Evolutionary conservation across 768 basidiomycete genomes (phyloP).

Genomic region (Chalciporus chontae): DNA sequence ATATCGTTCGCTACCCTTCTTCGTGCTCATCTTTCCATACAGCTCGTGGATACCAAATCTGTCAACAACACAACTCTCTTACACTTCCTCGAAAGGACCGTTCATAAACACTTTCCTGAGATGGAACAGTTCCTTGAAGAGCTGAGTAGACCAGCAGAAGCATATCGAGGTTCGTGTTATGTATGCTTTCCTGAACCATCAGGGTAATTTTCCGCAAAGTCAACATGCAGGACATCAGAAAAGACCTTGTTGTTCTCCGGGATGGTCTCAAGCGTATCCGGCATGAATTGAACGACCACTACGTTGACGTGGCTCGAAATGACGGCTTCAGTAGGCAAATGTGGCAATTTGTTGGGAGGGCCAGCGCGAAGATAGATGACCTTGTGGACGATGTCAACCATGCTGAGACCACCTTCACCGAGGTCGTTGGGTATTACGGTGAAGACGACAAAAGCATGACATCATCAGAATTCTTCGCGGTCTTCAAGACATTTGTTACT

Average conservation of each 20-base stretch:
- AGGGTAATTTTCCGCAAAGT: slow-evolving; percentile 43
- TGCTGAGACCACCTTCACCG: slow-evolving; percentile 78
- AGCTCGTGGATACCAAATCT: slow-evolving; percentile 98
- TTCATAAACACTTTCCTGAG: slow-evolving; percentile 81
- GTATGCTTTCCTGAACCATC: not conserved
- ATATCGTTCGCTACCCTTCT: not conserved
- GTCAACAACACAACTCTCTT: slow-evolving; percentile 90
- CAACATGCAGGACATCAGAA: slow-evolving; percentile 82
- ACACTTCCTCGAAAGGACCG: slow-evolving; percentile 89
- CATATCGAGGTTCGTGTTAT: slow-evolving; percentile 72
- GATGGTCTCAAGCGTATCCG: slow-evolving; percentile 78
- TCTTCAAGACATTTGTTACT: slow-evolving; percentile 95
- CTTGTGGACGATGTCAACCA: slow-evolving; percentile 83
- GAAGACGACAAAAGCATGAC: slow-evolving; percentile 87
- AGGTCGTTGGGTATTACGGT: slow-evolving; percentile 88
- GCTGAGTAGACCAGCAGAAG: slow-evolving; percentile 84
- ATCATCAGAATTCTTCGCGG: slow-evolving; percentile 90
- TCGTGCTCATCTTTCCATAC: slow-evolving; percentile 4
- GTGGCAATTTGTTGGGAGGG: slow-evolving; percentile 84
- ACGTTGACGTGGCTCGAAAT: slow-evolving; percentile 61
- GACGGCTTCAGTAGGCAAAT: slow-evolving; percentile 88
- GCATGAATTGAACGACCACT: slow-evolving; percentile 76
- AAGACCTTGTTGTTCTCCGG: slow-evolving; percentile 66
- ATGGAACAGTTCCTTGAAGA: slow-evolving; percentile 90
- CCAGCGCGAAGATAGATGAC: slow-evolving; percentile 72